Evolutionary conservation across 108 stramenopile genomes (phyloP).

Genomic region (Pseudonitzschia delicatissima): DNA sequence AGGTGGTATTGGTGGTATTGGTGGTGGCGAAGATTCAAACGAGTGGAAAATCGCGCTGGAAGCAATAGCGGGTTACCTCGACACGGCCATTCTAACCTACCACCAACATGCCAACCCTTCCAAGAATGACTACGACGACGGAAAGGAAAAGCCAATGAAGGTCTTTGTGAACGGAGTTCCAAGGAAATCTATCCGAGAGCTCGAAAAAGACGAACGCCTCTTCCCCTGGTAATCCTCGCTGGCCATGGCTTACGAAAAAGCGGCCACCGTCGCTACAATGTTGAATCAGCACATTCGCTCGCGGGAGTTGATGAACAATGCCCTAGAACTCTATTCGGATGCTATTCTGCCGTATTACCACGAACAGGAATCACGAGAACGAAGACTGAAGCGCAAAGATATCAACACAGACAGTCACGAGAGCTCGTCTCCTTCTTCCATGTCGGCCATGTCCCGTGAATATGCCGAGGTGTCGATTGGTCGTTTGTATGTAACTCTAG

Average conservation of each 20-base stretch:
- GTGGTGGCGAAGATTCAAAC: neutral
- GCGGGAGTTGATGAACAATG: neutral
- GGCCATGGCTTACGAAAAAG: slow-evolving; percentile 4
- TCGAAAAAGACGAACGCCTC: neutral
- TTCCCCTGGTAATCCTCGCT: neutral
- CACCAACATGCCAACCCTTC: slow-evolving; percentile 2
- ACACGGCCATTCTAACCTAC: slow-evolving; percentile 5
- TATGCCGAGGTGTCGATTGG: slow-evolving; percentile 8
- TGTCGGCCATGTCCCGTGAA: neutral
- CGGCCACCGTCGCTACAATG: slow-evolving; percentile 4
- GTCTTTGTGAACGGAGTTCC: neutral
- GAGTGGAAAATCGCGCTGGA: neutral
- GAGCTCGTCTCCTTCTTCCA: neutral
- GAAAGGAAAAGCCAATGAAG: neutral
- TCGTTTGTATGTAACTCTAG: neutral
- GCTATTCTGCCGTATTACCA: neutral
- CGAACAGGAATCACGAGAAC: too few species aligned
- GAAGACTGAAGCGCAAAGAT: neutral
- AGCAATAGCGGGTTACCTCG: neutral
- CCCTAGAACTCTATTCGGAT: neutral
- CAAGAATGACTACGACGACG: neutral
- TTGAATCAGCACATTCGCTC: neutral
- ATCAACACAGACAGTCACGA: neutral
- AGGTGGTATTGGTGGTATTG: neutral
- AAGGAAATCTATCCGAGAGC: neutral